These are phyloP conservation scores for Mortierella sp. DNA, from an alignment of 371 early-diverging fungal genomes.

Conservation along the genomic window DNA sequence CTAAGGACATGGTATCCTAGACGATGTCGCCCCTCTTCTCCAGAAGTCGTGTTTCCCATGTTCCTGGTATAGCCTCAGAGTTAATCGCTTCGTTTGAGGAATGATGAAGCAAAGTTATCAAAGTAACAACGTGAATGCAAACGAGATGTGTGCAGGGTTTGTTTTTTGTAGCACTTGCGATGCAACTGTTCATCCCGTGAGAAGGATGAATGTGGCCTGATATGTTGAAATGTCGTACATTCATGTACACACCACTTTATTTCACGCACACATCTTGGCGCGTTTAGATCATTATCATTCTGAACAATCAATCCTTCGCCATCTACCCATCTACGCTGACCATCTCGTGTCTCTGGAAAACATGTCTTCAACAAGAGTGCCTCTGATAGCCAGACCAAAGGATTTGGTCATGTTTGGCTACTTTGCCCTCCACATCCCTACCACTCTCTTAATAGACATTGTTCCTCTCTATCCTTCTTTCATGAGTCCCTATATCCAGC, in stretches of 20 bases:
- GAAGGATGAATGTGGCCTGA: constrained; percentile 7
- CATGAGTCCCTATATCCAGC: constrained; percentile 32
- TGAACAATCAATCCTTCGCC: not conserved
- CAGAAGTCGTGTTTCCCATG: constrained; percentile 58
- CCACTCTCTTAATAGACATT: constrained; percentile 35
- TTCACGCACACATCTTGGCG: not conserved
- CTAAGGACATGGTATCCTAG: constrained; percentile 66
- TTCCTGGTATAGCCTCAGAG: not conserved
- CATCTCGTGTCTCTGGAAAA: not conserved
- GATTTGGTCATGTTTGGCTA: constrained; percentile 53
- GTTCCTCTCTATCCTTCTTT: constrained; percentile 48
- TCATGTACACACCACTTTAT: no score
- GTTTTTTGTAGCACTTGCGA: constrained; percentile 16
- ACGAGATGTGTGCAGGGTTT: not conserved
- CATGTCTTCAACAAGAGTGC: constrained; percentile 22
- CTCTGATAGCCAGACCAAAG: constrained; percentile 48
- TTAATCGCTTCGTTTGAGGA: not conserved
- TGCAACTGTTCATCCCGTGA: not conserved
- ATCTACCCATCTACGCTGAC: not conserved
- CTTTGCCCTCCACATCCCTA: constrained; percentile 43
- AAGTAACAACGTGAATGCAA: not conserved
- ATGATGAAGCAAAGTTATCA: not conserved
- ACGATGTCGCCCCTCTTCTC: constrained; percentile 54
- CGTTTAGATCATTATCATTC: not conserved
- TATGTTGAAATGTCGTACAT: not conserved